A percentile compares a stretch with the other conserved stretches of the same genome.
phyloP scores from a whole-genome alignment of 441 rosid species.

The Erysimum cheiri region DNA sequence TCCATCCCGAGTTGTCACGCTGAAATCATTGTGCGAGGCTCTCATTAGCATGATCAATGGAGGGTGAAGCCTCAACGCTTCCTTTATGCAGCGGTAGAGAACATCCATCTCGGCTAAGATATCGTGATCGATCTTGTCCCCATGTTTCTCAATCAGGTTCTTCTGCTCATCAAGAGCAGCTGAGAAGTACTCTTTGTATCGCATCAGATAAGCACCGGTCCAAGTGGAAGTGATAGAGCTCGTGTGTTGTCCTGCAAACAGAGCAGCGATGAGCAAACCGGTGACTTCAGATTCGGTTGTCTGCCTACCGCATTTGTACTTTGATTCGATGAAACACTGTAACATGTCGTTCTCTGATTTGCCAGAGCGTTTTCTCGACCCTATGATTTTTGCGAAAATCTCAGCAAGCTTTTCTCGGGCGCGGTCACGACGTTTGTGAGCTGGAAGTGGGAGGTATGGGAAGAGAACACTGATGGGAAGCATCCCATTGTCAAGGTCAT shows the following conservation, averaged over 20 bases:
- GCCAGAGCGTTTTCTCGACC: slow-evolving; percentile 74
- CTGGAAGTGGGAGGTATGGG: slow-evolving; percentile 94
- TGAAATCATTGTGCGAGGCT: slow-evolving; percentile 85
- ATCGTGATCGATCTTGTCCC: slow-evolving; percentile 88
- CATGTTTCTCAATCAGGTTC: slow-evolving; percentile 71
- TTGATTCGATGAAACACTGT: slow-evolving; percentile 95
- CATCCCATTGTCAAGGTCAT: slow-evolving; percentile 99
- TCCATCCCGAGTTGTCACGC: slow-evolving; percentile 80
- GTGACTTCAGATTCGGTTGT: slow-evolving; percentile 93
- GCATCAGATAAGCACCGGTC: slow-evolving; percentile 93
- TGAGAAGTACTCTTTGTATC: slow-evolving; percentile 61
- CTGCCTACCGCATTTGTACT: slow-evolving; percentile 90
- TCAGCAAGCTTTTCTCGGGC: slow-evolving; percentile 86
- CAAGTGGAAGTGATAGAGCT: slow-evolving; percentile 98
- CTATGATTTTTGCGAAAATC: slow-evolving; percentile 79
- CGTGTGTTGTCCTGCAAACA: slow-evolving; percentile 99
- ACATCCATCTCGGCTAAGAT: slow-evolving; percentile 92
- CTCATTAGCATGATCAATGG: slow-evolving; percentile 95
- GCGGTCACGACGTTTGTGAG: slow-evolving; percentile 91
- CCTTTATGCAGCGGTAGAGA: slow-evolving; percentile 91
- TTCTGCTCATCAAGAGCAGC: slow-evolving; percentile 87
- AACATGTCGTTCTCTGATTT: slow-evolving; percentile 90
- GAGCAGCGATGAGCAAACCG: slow-evolving; percentile 96
- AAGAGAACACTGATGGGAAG: slow-evolving; percentile 94
- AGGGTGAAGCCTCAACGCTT: slow-evolving; percentile 97